Percentiles rank a stretch among this genome's conserved stretches.
These are phyloP conservation scores for Talaromyces nanjingensis DNA, from an alignment of 495 filamentous ascomycete genomes.

Conservation along the genomic window DNA sequence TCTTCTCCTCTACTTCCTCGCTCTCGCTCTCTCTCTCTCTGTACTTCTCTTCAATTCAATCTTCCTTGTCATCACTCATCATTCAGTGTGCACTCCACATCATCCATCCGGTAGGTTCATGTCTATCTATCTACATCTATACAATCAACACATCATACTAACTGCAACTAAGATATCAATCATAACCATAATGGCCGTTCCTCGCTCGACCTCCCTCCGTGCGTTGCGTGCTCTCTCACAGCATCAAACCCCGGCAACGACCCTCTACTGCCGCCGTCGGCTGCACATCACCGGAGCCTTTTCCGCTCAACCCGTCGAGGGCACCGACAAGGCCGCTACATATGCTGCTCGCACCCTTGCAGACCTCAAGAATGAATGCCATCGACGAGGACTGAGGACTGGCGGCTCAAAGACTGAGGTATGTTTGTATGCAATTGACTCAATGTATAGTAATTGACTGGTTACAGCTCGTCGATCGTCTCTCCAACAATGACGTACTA, in stretches of 20 bases:
- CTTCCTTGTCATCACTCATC: background rate
- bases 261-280: constrained; percentile 29
- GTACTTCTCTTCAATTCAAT: background rate
- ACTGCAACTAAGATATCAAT: background rate
- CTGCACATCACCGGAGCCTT: constrained; percentile 52
- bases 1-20: background rate
- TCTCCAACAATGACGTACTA: constrained; percentile 46
- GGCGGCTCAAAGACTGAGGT: constrained; percentile 33
- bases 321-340: constrained; percentile 27
- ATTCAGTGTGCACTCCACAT: background rate
- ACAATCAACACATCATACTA: background rate
- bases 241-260: constrained; percentile 26
- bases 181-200: constrained; percentile 35
- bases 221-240: constrained; percentile 40
- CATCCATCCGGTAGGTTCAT: background rate
- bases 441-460: too few relatives aligned
- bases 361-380: constrained; percentile 37
- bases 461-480: constrained; percentile 41
- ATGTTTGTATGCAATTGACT: constrained; percentile 4
- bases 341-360: constrained; percentile 28
- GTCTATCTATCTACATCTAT: background rate
- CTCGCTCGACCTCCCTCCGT: constrained; percentile 42
- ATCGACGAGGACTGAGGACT: constrained; percentile 26
- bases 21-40: background rate
- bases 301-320: constrained; percentile 34